These are phyloP conservation scores for Suillus variegatus DNA, from an alignment of 768 basidiomycete species.

Conservation along the genomic window DNA sequence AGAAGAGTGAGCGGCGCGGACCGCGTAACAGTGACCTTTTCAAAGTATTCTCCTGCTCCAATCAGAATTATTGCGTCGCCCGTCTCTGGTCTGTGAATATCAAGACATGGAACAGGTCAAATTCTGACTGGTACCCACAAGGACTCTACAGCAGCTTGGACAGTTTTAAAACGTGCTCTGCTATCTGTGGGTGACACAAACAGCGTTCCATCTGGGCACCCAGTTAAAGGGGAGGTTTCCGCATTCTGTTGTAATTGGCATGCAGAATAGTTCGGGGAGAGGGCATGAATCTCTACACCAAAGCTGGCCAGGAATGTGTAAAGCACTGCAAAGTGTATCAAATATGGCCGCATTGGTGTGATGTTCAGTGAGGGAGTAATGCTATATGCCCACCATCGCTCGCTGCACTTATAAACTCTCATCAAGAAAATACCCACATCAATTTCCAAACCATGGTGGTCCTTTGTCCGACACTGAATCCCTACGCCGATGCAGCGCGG, in stretches of 20 bases:
- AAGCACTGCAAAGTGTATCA: background rate
- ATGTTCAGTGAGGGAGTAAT: background rate
- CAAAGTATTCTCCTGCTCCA: conserved; percentile 33
- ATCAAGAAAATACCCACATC: background rate
- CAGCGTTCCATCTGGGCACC: conserved; percentile 46
- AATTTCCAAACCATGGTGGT: background rate
- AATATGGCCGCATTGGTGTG: background rate
- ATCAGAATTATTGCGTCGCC: conserved; percentile 31
- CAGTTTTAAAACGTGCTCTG: conserved; percentile 21
- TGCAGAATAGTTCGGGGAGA: conserved; percentile 45
- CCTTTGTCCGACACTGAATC: background rate
- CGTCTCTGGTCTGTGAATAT: conserved; percentile 36
- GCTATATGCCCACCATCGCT: background rate
- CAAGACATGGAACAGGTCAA: background rate
- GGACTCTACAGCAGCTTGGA: conserved; percentile 29
- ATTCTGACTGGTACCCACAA: conserved; percentile 38
- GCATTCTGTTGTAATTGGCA: conserved; percentile 52
- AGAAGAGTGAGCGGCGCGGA: conserved; percentile 30
- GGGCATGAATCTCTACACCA: conserved; percentile 18
- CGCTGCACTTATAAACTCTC: background rate
- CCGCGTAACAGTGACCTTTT: conserved; percentile 34
- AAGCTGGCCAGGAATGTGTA: background rate
- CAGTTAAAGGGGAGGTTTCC: conserved; percentile 41
- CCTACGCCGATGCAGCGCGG: background rate
- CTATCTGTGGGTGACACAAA: conserved; percentile 35